Evolutionary conservation across 2,329 filamentous ascomycete species (phyloP).

Genomic region (Didymella pomorum): DNA sequence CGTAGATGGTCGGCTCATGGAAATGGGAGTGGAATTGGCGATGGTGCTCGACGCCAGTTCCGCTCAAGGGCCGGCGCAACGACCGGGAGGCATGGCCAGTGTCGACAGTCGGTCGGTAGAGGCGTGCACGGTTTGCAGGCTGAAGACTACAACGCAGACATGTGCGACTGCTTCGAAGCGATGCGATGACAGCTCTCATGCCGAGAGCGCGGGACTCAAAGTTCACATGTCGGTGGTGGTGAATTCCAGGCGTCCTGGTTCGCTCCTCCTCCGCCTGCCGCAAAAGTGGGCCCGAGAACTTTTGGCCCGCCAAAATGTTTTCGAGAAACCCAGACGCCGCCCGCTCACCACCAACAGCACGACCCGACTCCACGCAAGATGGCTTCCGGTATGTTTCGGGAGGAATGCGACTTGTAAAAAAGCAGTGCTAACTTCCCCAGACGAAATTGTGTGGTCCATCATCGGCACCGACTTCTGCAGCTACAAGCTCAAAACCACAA

Average conservation of each 20-base stretch:
- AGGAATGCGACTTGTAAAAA: background rate
- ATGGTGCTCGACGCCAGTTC: constrained; percentile 8
- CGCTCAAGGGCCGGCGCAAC: constrained; percentile 9
- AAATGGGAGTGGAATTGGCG: constrained; percentile 26
- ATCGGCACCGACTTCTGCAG: constrained; percentile 96
- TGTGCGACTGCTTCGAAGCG: background rate
- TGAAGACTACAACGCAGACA: background rate
- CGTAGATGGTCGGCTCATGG: constrained; percentile 77
- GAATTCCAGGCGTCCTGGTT: constrained; percentile 23
- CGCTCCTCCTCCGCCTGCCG: constrained; percentile 30
- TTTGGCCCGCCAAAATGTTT: constrained; percentile 24
- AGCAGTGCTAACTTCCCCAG: constrained; percentile 48
- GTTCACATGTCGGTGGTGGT: constrained; percentile 21
- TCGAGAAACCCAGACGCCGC: constrained; percentile 7
- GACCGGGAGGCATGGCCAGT: constrained; percentile 6
- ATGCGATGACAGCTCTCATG: constrained; percentile 46
- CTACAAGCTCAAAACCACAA: constrained; percentile 82
- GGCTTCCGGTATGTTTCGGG: constrained; percentile 33
- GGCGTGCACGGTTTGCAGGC: background rate
- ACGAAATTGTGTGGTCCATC: constrained; percentile 97
- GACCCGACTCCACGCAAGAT: constrained; percentile 21
- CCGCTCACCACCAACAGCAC: constrained; percentile 19
- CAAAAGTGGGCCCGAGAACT: constrained; percentile 6
- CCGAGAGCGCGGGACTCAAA: constrained; percentile 32
- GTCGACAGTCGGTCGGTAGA: background rate